Evolutionary conservation across 495 filamentous ascomycete genomes (phyloP), one percentile per base, ranked within the genome.

Genomic region (Lepidopterella palustris): DNA sequence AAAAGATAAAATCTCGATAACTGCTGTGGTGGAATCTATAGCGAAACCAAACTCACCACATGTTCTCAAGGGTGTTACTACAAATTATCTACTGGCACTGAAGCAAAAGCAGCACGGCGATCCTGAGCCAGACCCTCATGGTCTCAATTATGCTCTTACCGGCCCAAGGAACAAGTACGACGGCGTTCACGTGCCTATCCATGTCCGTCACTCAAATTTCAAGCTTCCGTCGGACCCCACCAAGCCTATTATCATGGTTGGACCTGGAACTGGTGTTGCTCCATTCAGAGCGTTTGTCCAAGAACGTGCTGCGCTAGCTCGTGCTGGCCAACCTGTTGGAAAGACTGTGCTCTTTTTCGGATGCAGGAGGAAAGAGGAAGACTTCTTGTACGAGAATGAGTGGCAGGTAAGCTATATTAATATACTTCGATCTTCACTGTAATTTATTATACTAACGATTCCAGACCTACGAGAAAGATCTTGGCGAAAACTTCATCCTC

Each of bases 191-290:
- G 87, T 97, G 4, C 93, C 95, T 3, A 89, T 97, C 23, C 95
- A 97, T 72, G 84, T 97, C 52, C 89, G 93, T 57, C 91, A 96
- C 77, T 99, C 93, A 48, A 99, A 99, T 78, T 99, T 99, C 84
- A 97, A 97, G 76, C 82, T 99, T 23, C 93, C 93, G 31, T 96
- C 92, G 35, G 93, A 99, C 65, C 92, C 93, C 5, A 82, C 88
- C 20, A 92, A 90, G 74, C 93, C 93, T 21, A 79, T 99, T 61
- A 93, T 99, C 72, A 89, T 96, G 84, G 82, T 99, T 70, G 93
- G 93, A 31, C 93, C 93, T 20, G 93, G 93, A 67, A 97, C 95
- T 58, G 93, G 93, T 78, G 93, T 97, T 45, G 93, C 93, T 10
- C 93, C 93, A 13, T 96, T 99, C 83, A 81, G 93, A 64, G 93